Evolutionary conservation across 805 yeast species (phyloP), one percentile per base, ranked within the genome.

Genomic region (Metschnikowia bowlesiae): DNA sequence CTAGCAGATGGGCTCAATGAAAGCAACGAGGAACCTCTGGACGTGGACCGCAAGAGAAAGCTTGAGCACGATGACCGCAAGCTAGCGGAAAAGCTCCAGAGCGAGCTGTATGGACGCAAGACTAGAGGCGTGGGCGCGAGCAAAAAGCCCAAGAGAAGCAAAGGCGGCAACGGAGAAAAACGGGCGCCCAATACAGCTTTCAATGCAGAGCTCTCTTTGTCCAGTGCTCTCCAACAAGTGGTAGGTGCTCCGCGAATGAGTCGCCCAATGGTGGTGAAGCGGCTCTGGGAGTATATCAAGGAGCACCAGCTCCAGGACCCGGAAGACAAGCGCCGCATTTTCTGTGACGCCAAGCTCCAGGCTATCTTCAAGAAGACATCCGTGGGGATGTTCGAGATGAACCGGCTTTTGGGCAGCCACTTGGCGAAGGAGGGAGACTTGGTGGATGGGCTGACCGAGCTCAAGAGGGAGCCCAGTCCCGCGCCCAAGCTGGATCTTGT

Each of bases 281-380:
- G 66, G 42, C 63, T 87, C 5, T 87, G 95, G 95, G 77, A 73
- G 11, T 81, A 89, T 64, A 85, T 89, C 50, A 84, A 82, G 58
- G 78, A 64, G 9, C 62, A 85, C 52, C 64, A 78, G 30, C 65
- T 88, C 31, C 95, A 87, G 62, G 81, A 85, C 54, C 87, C 90
- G 1, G 59, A 70, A 1, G 87, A 88, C 64, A 75, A 77, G 54
- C 71, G 92, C 47, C 82, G 81, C 50, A 83, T 88, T 6, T 14
- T 79, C 3, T 84, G 89, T 60, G 89, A 85, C 58, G 85, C 75
- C 0, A 74, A 67, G 50, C 64, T 86, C 68, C 67, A 66, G 47
- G 75, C 74, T 2, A 59, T 87, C 0, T 87, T 87, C 65, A 89
- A 89, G 29, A 71, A 70, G 54, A 76, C 77, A 49, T 75, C 59